A percentile compares a stretch with the other conserved stretches of the same genome.
Evolutionary conservation across 768 basidiomycete species (phyloP).

Genomic region (Mrakia gelida): DNA sequence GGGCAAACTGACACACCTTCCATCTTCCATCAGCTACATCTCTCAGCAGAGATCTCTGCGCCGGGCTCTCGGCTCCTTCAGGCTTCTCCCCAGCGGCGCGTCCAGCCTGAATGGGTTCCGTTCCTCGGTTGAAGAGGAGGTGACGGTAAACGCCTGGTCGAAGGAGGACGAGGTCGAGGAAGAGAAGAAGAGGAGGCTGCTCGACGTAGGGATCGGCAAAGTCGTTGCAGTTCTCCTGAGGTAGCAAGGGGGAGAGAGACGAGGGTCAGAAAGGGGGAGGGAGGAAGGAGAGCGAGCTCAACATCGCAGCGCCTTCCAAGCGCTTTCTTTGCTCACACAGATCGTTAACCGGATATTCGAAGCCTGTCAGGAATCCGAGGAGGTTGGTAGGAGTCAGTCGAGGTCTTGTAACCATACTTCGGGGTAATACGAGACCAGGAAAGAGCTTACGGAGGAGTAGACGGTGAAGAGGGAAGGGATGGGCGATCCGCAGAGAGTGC

Average conservation of each 20-base stretch:
- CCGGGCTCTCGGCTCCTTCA: background rate
- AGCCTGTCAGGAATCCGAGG: background rate
- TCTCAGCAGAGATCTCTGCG: background rate
- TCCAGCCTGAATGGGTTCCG: slow-evolving; percentile 49
- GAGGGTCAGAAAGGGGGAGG: background rate
- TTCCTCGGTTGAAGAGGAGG: slow-evolving; percentile 71
- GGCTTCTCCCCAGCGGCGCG: background rate
- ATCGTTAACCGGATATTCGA: slow-evolving; percentile 43
- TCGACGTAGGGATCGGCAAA: slow-evolving; percentile 87
- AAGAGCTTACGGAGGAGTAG: slow-evolving; percentile 59
- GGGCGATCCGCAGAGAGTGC: slow-evolving; percentile 67
- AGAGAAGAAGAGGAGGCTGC: slow-evolving; percentile 65
- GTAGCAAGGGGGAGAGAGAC: background rate
- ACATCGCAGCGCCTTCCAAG: too few relatives aligned
- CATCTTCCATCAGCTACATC: background rate
- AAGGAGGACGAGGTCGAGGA: slow-evolving; percentile 74
- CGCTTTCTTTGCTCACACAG: slow-evolving; percentile 39
- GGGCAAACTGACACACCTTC: background rate
- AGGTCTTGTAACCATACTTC: too few relatives aligned
- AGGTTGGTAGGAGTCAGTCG: too few relatives aligned
- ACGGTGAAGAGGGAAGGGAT: slow-evolving; percentile 70
- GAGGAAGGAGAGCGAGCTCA: background rate
- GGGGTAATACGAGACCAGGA: background rate
- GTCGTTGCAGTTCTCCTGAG: slow-evolving; percentile 45
- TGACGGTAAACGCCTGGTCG: slow-evolving; percentile 78